Evolutionary conservation across 2,329 filamentous ascomycete species (phyloP), one percentile per base, ranked within the genome.

Genomic region (Fonsecaea monophora): DNA sequence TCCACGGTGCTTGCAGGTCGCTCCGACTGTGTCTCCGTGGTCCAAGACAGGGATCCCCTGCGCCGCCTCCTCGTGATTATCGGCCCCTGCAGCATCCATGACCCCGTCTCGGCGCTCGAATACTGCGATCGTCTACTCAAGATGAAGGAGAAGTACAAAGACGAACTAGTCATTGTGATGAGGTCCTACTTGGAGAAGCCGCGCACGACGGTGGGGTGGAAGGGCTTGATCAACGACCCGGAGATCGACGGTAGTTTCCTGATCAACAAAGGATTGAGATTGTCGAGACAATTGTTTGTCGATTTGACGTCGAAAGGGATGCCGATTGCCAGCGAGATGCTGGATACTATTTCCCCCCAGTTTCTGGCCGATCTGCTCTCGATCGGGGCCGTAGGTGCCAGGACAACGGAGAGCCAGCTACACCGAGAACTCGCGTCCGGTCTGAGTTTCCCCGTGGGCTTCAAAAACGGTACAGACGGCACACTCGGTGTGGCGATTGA

Each of bases 391-490:
- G 96, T 99, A 76, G 95, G 95, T 69, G 95, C 95, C 53, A 89
- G 95, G 72, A 99, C 95, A 53, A 99, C 95, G 58, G 95, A 99
- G 83, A 95, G 91, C 64, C 95, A 99, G 82, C 85, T 98, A 72
- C 95, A 99, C 82, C 90, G 95, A 70, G 95, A 99, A 83, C 87
- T 99, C 70, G 95, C 95, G 4, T 96, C 92, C 34, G 95, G 95
- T 74, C 86, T 98, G 62, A 96, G 92, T 65, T 98, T 97, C 90
- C 95, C 95, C 25, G 94, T 99, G 72, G 95, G 95, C 67, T 99
- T 97, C 90, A 99, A 99, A 88, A 99, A 99, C 81, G 95, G 95
- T 69, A 99, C 95, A 30, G 95, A 99, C 75, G 95, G 95, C 50
- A 92, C 90, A 74, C 83, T 99, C 64, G 89, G 88, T 34, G 94